Conservation (phyloP, 352 stramenopile genomes). For the Phytophthora pseudosyringae region DNA sequence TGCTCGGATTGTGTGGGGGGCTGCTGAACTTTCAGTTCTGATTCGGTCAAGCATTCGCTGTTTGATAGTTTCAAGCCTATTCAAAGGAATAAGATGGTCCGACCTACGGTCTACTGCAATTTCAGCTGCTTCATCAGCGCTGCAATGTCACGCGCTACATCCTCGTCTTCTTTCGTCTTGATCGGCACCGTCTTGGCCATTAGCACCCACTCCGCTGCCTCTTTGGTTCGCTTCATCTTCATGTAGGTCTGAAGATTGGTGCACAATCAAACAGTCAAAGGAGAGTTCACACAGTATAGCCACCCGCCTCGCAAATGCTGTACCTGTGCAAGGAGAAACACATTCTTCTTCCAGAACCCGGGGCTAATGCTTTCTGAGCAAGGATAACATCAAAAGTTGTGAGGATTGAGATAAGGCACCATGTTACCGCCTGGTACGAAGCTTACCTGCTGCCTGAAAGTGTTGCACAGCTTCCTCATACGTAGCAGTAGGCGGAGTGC, state of each 20-base stretch:
- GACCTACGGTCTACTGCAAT: constrained; percentile 12
- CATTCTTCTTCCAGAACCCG: constrained; percentile 83
- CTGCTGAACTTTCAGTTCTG: constrained; percentile 1
- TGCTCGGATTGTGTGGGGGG: constrained; percentile 7
- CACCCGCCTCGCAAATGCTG: not conserved
- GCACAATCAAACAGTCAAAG: not conserved
- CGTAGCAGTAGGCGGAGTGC: constrained; percentile 56
- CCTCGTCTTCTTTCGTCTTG: constrained; percentile 68
- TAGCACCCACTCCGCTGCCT: constrained; percentile 54
- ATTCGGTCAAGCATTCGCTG: not conserved
- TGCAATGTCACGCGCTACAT: constrained; percentile 51
- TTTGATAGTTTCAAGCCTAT: constrained; percentile 12
- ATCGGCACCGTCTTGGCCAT: constrained; percentile 55
- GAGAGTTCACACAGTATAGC: not conserved
- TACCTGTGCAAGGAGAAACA: constrained; percentile 66
- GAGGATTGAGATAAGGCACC: not conserved
- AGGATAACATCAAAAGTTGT: constrained; percentile 10
- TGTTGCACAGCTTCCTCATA: constrained; percentile 71
- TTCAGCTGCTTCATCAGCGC: constrained; percentile 59
- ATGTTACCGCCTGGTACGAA: not conserved
- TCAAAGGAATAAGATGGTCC: constrained; percentile 24
- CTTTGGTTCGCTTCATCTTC: constrained; percentile 65
- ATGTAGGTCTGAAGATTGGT: constrained; percentile 49
- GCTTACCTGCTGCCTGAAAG: constrained; percentile 58
- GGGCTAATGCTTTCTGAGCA: constrained; percentile 63